These are phyloP conservation scores for Mycosphaerella arachidis DNA, from an alignment of 2,329 filamentous ascomycete species.

Conservation along the genomic window DNA sequence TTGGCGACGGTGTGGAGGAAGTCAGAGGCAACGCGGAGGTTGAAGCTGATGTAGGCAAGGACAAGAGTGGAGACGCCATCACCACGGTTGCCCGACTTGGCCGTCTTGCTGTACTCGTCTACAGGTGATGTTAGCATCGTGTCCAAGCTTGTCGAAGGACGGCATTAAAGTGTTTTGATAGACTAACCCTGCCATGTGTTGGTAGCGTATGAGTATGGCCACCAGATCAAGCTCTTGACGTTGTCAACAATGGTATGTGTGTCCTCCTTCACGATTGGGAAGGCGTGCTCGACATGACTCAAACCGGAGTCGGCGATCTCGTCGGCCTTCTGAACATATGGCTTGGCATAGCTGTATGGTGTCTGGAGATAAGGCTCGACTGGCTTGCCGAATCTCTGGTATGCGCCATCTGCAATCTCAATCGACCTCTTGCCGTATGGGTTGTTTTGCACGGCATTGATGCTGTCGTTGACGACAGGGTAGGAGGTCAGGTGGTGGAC, in stretches of 20 bases:
- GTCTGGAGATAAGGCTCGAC: slow-evolving; percentile 72
- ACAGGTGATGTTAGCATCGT: slow-evolving; percentile 9
- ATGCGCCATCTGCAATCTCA: slow-evolving; percentile 68
- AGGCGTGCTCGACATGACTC: slow-evolving; percentile 48
- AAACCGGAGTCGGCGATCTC: slow-evolving; percentile 54
- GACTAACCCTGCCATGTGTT: slow-evolving; percentile 32
- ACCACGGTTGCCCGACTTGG: slow-evolving; percentile 30
- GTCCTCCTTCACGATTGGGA: slow-evolving; percentile 54
- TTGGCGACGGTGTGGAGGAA: slow-evolving; percentile 31
- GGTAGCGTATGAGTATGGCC: slow-evolving; percentile 37
- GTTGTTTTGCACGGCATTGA: slow-evolving; percentile 74
- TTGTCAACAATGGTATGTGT: slow-evolving; percentile 52
- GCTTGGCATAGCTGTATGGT: slow-evolving; percentile 76
- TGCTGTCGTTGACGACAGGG: slow-evolving; percentile 73
- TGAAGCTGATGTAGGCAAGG: slow-evolving; percentile 33
- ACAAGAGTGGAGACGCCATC: slow-evolving; percentile 26
- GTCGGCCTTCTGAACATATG: slow-evolving; percentile 81
- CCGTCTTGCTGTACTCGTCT: slow-evolving; percentile 38
- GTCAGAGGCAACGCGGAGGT: slow-evolving; percentile 33
- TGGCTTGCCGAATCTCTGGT: slow-evolving; percentile 71
- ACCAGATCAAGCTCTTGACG: slow-evolving; percentile 61
- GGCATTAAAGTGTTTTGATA: neutral
- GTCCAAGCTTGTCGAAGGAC: no score
- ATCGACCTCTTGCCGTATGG: slow-evolving; percentile 80
- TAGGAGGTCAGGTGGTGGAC: slow-evolving; percentile 69